Evolutionary conservation across 2,329 filamentous ascomycete genomes (phyloP), one percentile per base, ranked within the genome.

Genomic region (Aureobasidium sp.): DNA sequence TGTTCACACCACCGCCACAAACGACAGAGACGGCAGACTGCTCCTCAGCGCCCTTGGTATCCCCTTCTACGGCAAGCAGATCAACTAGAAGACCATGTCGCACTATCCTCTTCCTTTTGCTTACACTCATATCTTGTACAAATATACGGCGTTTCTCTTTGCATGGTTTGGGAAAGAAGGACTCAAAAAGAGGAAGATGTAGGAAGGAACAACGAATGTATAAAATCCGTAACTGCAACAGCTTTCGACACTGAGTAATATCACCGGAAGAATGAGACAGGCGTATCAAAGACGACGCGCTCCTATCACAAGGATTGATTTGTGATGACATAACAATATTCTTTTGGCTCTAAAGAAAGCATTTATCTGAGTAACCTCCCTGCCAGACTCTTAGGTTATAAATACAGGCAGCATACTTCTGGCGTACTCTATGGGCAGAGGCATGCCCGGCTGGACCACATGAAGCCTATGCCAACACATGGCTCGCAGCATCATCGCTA

Each of bases 1-100:
- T 63, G 81, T 96, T 61, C 87, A 94, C 75, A 97, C 92, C 1
- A 88, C 88, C 32, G 92, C 90, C 46, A 91, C 82, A 29, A 93
- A 88, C 32, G 91, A 97, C 74, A 86, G 87, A 69, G 92, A 97
- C 70, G 92, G 89, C 8, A 84, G 90, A 68, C 77, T 96, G 64
- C 81, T 97, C 59, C 79, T 92, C 62, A 82, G 84, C 69, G 79
- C 87, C 13, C 77, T 92, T 64, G 90, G 90, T 36, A 76, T 94
- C 65, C 92, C 92, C 0, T 96, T 96, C 74, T 84, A 89, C 69
- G 91, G 91, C 70, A 90, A 92, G 74, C 77, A 87, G 57, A 73
- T 82, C 60, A 76, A 84, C 65, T 84, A 78, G 15, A 48, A 32
- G 46, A 9, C 6, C 26, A n/a, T 17, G 8, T 47, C 15, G 44